phyloP scores from a whole-genome alignment of 1,139 yeast genomes.

The Meyerozyma sp. region DNA sequence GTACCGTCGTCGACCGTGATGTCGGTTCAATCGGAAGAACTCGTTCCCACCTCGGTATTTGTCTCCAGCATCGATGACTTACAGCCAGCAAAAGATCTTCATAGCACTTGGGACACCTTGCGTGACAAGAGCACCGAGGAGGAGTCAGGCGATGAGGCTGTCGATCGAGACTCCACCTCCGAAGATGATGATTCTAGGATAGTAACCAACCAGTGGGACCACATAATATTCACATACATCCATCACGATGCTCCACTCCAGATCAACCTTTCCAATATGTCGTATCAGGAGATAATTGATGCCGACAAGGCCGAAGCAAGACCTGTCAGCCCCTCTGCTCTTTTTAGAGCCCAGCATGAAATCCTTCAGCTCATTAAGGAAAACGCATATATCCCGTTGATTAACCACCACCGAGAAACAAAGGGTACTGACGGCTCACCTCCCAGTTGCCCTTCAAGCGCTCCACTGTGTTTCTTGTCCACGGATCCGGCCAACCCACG shows the following conservation, averaged over 20 bases:
- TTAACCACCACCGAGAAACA: neutral
- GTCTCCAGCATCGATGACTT: constrained; percentile 31
- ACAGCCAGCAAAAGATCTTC: constrained; percentile 9
- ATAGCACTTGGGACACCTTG: constrained; percentile 25
- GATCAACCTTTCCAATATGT: constrained; percentile 36
- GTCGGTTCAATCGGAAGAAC: constrained; percentile 13
- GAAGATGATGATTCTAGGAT: constrained; percentile 6
- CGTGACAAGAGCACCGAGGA: constrained; percentile 17
- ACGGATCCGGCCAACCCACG: neutral
- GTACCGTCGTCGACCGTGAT: constrained; percentile 5
- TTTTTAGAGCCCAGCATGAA: constrained; percentile 40
- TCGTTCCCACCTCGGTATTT: constrained; percentile 22
- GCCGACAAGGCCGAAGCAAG: constrained; percentile 18
- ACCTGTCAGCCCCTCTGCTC: constrained; percentile 33
- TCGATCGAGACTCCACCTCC: constrained; percentile 4
- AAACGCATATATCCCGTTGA: constrained; percentile 26
- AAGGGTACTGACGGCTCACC: neutral
- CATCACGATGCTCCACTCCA: constrained; percentile 36
- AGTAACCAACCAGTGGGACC: constrained; percentile 23
- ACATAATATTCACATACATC: constrained; percentile 23
- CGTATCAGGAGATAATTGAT: constrained; percentile 25
- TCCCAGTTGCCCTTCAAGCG: neutral
- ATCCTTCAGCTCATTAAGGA: constrained; percentile 40
- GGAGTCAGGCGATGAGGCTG: constrained; percentile 10
- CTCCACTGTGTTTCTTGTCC: neutral